phyloP scores from a whole-genome alignment of 805 yeast genomes.

The Blastobotrys parvus region DNA sequence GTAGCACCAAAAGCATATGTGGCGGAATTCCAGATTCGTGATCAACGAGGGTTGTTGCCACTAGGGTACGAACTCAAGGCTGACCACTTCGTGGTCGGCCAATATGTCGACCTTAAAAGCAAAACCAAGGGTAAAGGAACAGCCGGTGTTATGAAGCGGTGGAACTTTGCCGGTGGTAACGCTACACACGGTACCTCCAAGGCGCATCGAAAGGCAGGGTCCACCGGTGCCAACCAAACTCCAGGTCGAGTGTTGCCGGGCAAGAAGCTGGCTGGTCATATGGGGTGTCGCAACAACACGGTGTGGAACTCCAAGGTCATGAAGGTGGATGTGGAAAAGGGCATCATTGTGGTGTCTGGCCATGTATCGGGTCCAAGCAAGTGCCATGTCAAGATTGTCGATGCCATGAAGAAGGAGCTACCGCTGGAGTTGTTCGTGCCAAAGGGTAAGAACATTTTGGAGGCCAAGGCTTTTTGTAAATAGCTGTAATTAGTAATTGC shows the following conservation, averaged over 20 bases:
- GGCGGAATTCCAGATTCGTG: slow-evolving; percentile 73
- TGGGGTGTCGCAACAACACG: slow-evolving; percentile 76
- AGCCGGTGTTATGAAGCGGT: slow-evolving; percentile 96
- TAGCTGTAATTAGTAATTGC: no score
- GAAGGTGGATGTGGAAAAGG: slow-evolving; percentile 72
- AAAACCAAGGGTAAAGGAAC: slow-evolving; percentile 91
- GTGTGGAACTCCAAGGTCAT: slow-evolving; percentile 68
- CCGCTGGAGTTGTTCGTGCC: slow-evolving; percentile 6
- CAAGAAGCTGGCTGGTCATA: slow-evolving; percentile 95
- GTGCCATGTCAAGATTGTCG: slow-evolving; percentile 63
- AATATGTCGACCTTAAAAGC: slow-evolving; percentile 72
- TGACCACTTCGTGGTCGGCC: slow-evolving; percentile 77
- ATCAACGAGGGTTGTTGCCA: slow-evolving; percentile 56
- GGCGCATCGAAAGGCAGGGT: slow-evolving; percentile 94
- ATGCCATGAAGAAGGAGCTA: slow-evolving; percentile 46
- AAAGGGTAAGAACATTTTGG: background rate
- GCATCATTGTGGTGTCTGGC: slow-evolving; percentile 79
- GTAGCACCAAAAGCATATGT: slow-evolving; percentile 76
- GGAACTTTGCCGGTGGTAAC: slow-evolving; percentile 77
- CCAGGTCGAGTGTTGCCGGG: slow-evolving; percentile 97
- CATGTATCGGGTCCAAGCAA: slow-evolving; percentile 87
- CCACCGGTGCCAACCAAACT: slow-evolving; percentile 89
- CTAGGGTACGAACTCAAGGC: slow-evolving; percentile 74
- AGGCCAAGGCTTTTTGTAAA: background rate
- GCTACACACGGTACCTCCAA: slow-evolving; percentile 95